A percentile compares a stretch with the other conserved stretches of the same genome.
Conservation (phyloP, 805 yeast species). For the Gaillardinia entomophila region DNA sequence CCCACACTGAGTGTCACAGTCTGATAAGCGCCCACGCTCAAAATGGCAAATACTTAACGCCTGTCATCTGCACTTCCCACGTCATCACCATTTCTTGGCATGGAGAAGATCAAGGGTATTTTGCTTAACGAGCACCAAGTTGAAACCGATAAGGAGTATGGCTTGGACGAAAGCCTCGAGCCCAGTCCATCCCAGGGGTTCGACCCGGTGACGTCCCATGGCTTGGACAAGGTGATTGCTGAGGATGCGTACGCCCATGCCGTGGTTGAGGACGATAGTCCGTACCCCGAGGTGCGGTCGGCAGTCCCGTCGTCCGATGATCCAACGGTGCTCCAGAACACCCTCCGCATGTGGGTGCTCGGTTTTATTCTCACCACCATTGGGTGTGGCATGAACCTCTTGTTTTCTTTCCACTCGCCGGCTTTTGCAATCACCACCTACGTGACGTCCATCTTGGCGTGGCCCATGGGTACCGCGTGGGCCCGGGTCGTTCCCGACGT, state of each 20-base stretch:
- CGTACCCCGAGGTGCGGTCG: conserved; percentile 65
- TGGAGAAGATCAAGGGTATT: too few species aligned
- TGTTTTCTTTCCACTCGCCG: conserved; percentile 56
- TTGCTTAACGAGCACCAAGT: too few species aligned
- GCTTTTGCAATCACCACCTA: conserved; percentile 43
- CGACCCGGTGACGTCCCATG: conserved; percentile 10
- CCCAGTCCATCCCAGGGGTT: too few species aligned
- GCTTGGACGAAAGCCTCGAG: too few species aligned
- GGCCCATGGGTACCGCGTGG: conserved; percentile 54
- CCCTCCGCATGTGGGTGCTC: conserved; percentile 50
- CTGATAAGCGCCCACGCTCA: too few species aligned
- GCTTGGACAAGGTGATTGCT: conserved; percentile 8
- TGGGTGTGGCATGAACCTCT: conserved; percentile 55
- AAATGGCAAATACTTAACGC: too few species aligned
- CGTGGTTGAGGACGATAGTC: conserved; percentile 22
- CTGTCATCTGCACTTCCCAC: too few species aligned
- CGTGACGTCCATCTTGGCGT: conserved; percentile 55
- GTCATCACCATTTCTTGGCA: too few species aligned
- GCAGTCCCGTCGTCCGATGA: conserved; percentile 52
- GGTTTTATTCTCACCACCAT: conserved; percentile 46
- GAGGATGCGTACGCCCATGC: conserved; percentile 12
- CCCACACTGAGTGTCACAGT: too few species aligned
- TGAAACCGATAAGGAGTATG: too few species aligned
- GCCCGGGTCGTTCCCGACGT: conserved; percentile 29
- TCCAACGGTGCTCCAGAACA: conserved; percentile 42